These are phyloP conservation scores for Phyllosticta citrichinensis DNA, from an alignment of 2,329 filamentous ascomycete species.

Conservation along the genomic window DNA sequence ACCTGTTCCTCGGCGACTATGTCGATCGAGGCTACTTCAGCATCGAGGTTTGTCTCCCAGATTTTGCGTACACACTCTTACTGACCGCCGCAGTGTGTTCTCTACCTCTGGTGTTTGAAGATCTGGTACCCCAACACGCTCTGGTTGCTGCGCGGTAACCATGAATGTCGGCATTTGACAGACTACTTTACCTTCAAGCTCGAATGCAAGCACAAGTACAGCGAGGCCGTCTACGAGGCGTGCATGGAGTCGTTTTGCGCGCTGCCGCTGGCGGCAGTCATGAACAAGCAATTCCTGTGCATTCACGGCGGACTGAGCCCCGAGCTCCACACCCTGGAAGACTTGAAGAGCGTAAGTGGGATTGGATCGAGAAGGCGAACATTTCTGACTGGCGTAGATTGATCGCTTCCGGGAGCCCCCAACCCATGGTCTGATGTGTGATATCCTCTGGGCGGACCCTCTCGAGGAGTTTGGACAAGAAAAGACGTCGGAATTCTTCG, in stretches of 20 bases:
- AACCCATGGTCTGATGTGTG: slow-evolving; percentile 96
- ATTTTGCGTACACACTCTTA: too few species aligned
- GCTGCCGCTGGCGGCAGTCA: slow-evolving; percentile 85
- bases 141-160: slow-evolving; percentile 94
- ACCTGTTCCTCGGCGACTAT: slow-evolving; percentile 95
- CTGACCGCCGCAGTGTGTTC: slow-evolving; percentile 56
- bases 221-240: slow-evolving; percentile 87
- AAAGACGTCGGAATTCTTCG: slow-evolving; percentile 93
- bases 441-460: slow-evolving; percentile 97
- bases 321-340: slow-evolving; percentile 90
- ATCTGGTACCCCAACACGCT: slow-evolving; percentile 98
- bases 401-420: slow-evolving; percentile 96
- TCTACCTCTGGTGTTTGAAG: slow-evolving; percentile 96
- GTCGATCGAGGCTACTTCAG: slow-evolving; percentile 98
- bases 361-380: slow-evolving; percentile 4
- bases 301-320: slow-evolving; percentile 96
- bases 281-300: slow-evolving; percentile 99
- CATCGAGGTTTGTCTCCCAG: slow-evolving; percentile 57
- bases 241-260: slow-evolving; percentile 98
- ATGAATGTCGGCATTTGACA: slow-evolving; percentile 96
- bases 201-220: slow-evolving; percentile 99
- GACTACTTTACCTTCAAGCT: slow-evolving; percentile 99
- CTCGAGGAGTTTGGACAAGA: slow-evolving; percentile 98
- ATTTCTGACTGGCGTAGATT: slow-evolving; percentile 49
- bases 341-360: slow-evolving; percentile 68